Base-by-base conservation (phyloP, 805 yeast genomes). In the Clavispora vitiphila region DNA sequence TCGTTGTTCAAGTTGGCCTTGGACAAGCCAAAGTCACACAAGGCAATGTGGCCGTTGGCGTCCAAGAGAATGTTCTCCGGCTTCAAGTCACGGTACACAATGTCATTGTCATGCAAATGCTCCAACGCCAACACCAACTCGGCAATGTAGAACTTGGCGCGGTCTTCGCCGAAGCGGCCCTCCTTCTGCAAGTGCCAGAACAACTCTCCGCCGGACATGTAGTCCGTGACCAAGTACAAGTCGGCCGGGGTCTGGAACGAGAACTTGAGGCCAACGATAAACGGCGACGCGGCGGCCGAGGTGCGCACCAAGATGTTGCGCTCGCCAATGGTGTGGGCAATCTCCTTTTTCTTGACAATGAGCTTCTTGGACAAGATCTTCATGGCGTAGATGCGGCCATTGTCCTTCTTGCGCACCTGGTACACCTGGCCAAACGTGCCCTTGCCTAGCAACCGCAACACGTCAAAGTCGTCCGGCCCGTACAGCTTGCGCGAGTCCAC, bases 341-440 rank as follows among this genome's bases (percentile, higher is more conserved):
- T 85, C 67, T 93, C 99, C 64, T 91, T 91, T 74, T 93, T 93
- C 64, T 86, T 89, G 38, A 93, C 96, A 62, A 93, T 93, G 34
- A 89, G 91, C 61, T 90, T 90, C 64, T 93, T 93, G 20, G 95
- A 85, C 40, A 93, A 76, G 22, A 91, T 95, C 67, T 93, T 93
- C 99, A 93, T 93, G 31, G 99, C 99, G 61, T 93, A 93, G 44
- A 93, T 84, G 55, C 97, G 78, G 44, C 79, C 78, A 7, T 95
- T 88, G 60, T 93, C 98, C 52, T 76, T 76, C 74, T 91, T 93
- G 49, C 84, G 81, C 34, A 93, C 99, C 69, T 93, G 99, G 65
- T 84, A 93, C 27, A 91, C 99, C 68, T 88, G 96, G 24, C 99
- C 99, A 71, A 91, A 91, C 1, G 98, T 93, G 41, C 99, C 99